Evolutionary conservation across 2,329 filamentous ascomycete genomes (phyloP), one percentile per base, ranked within the genome.

Genomic region (Fusarium sp.): DNA sequence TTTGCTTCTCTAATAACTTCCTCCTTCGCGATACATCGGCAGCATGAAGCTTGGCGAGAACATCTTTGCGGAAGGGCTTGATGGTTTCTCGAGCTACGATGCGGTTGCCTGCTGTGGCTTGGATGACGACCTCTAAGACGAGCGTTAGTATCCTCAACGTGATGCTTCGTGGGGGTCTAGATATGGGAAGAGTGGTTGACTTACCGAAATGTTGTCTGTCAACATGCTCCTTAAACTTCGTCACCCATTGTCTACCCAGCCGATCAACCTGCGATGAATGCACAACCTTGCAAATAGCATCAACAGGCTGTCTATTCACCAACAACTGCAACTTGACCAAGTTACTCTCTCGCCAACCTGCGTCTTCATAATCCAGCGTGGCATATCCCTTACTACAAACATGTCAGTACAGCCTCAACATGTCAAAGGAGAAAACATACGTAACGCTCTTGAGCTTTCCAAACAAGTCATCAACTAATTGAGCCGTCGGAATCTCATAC

Each of bases 31-130:
- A 90, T 18, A 97, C 89, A 82, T 99, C 96, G 68, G 92, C 93
- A 1, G 96, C 96, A 79, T 99, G 97, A 60, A 99, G 84, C 82
- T 98, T 98, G 11, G 92, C 91, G 61, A 97, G 83, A 5, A 99
- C 96, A 76, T 99, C 96, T 81, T 99, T 99, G 49, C 96, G 87
- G 81, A 97, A 99, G 0, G 96, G 94, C 84, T 98, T 98, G 79
- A 99, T 91, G 0, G 95, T 98, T 80, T 98, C 96, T 77, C 96
- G 87, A 0, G 96, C 96, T 7, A 99, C 89, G 55, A 99, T 91
- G 54, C 91, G 89, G 74, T 89, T 90, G 6, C 95, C 95, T 1
- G 93, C 92, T 0, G 93, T 91, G 6, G 96, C 95, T 81, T 99
- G 96, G 70, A 99, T 98, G 60, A 98, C 86, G 26, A 99, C 90